phyloP scores from a whole-genome alignment of 1,139 yeast genomes.

The Yamadazyma kanchanaburiensis region DNA sequence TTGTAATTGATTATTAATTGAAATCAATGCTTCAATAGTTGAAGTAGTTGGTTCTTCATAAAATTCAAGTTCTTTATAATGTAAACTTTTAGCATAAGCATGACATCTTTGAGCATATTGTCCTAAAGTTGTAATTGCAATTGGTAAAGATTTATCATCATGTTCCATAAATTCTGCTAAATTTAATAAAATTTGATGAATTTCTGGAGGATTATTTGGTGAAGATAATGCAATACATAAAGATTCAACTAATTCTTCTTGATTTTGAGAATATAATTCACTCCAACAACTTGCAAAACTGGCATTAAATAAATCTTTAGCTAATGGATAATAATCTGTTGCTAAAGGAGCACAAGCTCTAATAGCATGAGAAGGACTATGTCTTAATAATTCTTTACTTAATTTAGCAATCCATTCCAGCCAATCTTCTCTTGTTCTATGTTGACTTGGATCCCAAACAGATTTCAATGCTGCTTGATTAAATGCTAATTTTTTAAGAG shows the following conservation, averaged over 20 bases:
- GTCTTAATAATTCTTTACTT: constrained; percentile 81
- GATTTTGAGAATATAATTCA: constrained; percentile 86
- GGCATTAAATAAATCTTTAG: constrained; percentile 88
- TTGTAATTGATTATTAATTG: constrained; percentile 90
- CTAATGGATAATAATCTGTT: constrained; percentile 81
- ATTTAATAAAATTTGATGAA: constrained; percentile 82
- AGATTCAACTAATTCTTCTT: constrained; percentile 84
- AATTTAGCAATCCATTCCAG: constrained; percentile 93
- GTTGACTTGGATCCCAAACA: constrained; percentile 91
- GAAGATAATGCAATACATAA: constrained; percentile 85
- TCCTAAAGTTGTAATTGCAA: constrained; percentile 84
- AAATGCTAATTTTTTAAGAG: constrained; percentile 74
- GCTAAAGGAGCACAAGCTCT: constrained; percentile 93
- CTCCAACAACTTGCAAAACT: constrained; percentile 97
- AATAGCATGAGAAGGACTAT: constrained; percentile 92
- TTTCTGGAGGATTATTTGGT: constrained; percentile 93
- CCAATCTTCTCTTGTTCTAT: constrained; percentile 95
- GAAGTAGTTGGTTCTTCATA: constrained; percentile 91
- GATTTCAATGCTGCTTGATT: constrained; percentile 72
- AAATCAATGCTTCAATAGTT: constrained; percentile 87
- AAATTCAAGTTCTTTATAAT: constrained; percentile 91
- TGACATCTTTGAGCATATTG: constrained; percentile 94
- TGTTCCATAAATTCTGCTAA: constrained; percentile 97
- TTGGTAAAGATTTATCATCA: constrained; percentile 90
- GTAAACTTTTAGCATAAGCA: constrained; percentile 96